Evolutionary conservation across 106 monocot genomes (phyloP).

Genomic region (Dactylorhiza incarnata): DNA sequence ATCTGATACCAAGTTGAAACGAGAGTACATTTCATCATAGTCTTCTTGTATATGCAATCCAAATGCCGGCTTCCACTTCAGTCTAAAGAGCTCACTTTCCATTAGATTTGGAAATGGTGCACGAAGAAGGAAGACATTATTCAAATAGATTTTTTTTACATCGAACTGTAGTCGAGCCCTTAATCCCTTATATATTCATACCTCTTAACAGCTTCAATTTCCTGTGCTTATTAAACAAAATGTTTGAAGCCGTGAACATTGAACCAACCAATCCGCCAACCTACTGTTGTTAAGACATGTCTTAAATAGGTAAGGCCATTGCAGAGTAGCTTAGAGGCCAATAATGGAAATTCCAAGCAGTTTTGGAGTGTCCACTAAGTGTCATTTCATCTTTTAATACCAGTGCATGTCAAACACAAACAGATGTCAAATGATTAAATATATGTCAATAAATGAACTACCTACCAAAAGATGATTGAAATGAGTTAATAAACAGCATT

Average conservation of each 20-base stretch:
- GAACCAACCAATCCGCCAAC: not conserved
- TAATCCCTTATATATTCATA: no score
- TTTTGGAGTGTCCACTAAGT: not conserved
- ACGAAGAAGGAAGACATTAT: no score
- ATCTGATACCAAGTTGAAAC: no score
- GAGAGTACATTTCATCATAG: no score
- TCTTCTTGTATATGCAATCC: no score
- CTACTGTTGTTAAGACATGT: not conserved
- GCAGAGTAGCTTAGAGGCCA: not conserved
- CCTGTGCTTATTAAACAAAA: not conserved
- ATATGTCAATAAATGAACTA: not conserved
- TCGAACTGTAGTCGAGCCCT: no score
- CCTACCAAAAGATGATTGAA: not conserved
- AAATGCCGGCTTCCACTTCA: no score
- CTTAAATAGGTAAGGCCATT: not conserved
- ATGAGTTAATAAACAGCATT: not conserved
- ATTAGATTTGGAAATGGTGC: no score
- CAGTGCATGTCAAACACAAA: not conserved
- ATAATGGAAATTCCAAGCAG: not conserved
- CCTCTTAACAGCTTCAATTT: not conserved
- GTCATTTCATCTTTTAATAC: not conserved
- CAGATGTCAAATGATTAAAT: not conserved
- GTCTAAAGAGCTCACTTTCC: no score
- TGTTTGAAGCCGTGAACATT: not conserved
- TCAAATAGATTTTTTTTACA: no score